Percentiles rank a stretch among this genome's conserved stretches.
Evolutionary conservation across 139 green algal species (phyloP).

Genomic region (Chlamydomonas schloesseri): DNA sequence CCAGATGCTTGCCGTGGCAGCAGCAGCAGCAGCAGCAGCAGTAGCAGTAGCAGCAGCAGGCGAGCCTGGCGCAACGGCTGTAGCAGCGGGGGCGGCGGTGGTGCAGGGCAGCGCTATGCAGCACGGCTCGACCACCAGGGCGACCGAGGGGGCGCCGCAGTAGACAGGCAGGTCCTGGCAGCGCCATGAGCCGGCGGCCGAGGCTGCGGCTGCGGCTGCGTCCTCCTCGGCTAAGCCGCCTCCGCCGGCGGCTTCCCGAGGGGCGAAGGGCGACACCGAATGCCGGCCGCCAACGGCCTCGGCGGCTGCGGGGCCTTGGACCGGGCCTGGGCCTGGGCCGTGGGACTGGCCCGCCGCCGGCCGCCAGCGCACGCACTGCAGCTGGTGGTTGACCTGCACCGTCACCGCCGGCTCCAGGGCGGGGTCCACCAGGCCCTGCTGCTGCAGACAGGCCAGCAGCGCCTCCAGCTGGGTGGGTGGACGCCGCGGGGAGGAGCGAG

Average conservation of each 20-base stretch:
- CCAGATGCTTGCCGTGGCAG: too few relatives aligned
- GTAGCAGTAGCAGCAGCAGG: not conserved
- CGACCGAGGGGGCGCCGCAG: not conserved
- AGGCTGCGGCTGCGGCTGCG: too few relatives aligned
- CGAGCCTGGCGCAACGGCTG: too few relatives aligned
- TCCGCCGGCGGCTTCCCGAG: too few relatives aligned
- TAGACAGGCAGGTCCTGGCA: not conserved
- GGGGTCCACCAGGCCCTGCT: not conserved
- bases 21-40: too few relatives aligned
- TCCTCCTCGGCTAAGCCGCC: too few relatives aligned
- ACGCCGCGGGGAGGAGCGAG: not conserved
- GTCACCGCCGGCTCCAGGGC: not conserved
- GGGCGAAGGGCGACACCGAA: too few relatives aligned
- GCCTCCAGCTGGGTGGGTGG: not conserved
- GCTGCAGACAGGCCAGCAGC: slow-evolving; percentile 8
- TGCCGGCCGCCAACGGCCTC: not conserved
- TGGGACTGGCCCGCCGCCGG: not conserved
- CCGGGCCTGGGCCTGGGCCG: too few relatives aligned
- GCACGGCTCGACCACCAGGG: not conserved
- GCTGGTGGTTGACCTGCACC: not conserved
- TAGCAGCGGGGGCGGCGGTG: too few relatives aligned
- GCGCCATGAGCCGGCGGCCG: not conserved
- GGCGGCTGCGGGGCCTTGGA: too few relatives aligned
- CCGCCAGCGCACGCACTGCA: not conserved
- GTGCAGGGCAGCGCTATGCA: not conserved